Evolutionary conservation across 345 rosid species (phyloP), one percentile per base, ranked within the genome.

Genomic region (Gossypium stocksii): DNA sequence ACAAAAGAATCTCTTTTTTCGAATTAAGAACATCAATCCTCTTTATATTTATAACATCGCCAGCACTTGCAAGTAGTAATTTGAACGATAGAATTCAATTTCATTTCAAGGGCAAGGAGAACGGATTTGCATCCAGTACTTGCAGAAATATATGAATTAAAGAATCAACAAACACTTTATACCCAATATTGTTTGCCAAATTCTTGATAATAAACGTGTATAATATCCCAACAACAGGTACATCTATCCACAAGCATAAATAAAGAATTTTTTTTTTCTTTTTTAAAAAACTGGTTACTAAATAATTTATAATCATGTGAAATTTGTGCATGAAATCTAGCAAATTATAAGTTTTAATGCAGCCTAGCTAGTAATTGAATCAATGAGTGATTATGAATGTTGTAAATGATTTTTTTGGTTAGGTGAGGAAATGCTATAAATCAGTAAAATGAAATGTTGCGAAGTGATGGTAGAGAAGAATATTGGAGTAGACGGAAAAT

Each of bases 371-470:
- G 63, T 63, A 76, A 78, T 78, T 77, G 69, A 69, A 83, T 65
- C 74, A 84, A 81, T 85, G 38, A 66, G 62, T 43, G 43, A 82
- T 70, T 59, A 72, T 60, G 68, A 73, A 86, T 66, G 56, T 43
- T 5, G 41, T 4, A 34, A 34, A 34, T 4, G 7, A 34, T 34
- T 5, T 34, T 34, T 34, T 34, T 34, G 41, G 41, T 34, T 34
- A 34, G 1, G 41, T 34, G 41, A 34, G 7, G 41, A 34, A 34
- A 34, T 34, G 41, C 0, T 34, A 4, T 34, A 4, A 34, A 34
- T 4, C 41, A 1, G 41, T 5, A 34, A 34, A 4, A 4, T 5
- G 41, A 5, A 34, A 34, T 34, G 41, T 34, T 34, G 7, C 4
- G 41, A 34, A 34, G 41, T 34, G 41, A 34, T 34, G 41, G 6